Base-by-base conservation (phyloP, 83 land plant genomes). In the Larix sibirica region DNA sequence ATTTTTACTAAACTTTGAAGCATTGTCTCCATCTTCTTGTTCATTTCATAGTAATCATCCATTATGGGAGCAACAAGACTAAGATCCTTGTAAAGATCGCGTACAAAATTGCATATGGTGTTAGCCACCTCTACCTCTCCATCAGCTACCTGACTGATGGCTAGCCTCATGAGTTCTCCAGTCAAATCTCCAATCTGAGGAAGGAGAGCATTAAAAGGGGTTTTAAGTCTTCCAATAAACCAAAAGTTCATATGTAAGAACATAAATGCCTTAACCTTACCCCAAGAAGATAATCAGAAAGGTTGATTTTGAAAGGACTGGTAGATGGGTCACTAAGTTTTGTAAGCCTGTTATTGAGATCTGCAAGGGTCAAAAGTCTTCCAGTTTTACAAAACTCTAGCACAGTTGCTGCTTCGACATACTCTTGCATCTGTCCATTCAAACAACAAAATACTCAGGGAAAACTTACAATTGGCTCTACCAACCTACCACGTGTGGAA, bases 91-190 rank as follows among this genome's bases (percentile, higher is more conserved):
- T 96, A 92, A 6, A 96, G 85, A 62, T 91, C 91, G 23, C 90
- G 92, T 5, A 89, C 93, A 87, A 96, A 96, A 23, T 58, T 75
- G 85, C 98, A 92, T 63, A 96, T 92, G 26, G 47, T 87, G 84
- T 88, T 81, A 61, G 97, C 94, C 77, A 69, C 84, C 23, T 92
- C 92, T 67, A 87, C 79, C 74, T 96, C 98, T 73, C 98, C 98
- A 64, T 89, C 94, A 68, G 97, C 94, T 77, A 91, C 90, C 71
- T 87, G 87, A 65, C 95, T 93, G 75, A 96, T 91, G 62, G 98
- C 98, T 77, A 96, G 79, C 66, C 98, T 88, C 98, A 96, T 96
- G 44, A 96, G 91, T 81, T 96, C 98, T 67, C 98, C 98, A 17
- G 98, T 94, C 85, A 96, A 83, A 75, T 96, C 98, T 20, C 91